Percentiles rank a stretch among this genome's conserved stretches.
phyloP scores from a whole-genome alignment of 257 asterid species.

The Voacanga thouarsii region DNA sequence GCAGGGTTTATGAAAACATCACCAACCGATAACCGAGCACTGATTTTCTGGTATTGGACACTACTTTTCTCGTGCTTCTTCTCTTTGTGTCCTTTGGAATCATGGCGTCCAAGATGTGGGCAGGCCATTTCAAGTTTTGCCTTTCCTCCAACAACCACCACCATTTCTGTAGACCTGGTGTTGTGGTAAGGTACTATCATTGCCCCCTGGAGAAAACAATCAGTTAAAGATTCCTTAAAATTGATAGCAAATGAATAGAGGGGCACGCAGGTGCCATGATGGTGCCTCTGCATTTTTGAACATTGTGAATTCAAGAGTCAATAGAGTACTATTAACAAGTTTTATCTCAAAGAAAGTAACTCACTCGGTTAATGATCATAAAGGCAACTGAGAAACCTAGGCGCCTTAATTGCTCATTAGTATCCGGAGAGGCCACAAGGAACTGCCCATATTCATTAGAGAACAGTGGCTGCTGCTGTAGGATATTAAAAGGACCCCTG shows the following conservation, averaged over 20 bases:
- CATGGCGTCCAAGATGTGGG: constrained; percentile 33
- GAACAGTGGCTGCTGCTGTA: constrained; percentile 23
- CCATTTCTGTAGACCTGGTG: constrained; percentile 36
- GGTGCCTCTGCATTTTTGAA: too few species aligned
- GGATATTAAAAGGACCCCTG: constrained; percentile 32
- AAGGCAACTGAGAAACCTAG: constrained; percentile 28
- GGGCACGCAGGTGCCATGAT: too few species aligned
- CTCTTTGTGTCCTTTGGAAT: neutral
- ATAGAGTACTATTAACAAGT: neutral
- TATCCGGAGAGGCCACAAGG: constrained; percentile 30
- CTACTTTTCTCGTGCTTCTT: constrained; percentile 8
- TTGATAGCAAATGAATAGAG: too few species aligned
- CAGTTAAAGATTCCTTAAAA: too few species aligned
- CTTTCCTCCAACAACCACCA: constrained; percentile 30
- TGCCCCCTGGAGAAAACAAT: constrained; percentile 32
- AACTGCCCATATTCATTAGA: constrained; percentile 30
- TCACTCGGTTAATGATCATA: constrained; percentile 44
- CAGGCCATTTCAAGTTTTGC: constrained; percentile 48
- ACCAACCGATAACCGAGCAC: constrained; percentile 30
- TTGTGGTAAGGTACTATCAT: constrained; percentile 46
- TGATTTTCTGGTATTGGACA: constrained; percentile 21
- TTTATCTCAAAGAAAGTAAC: neutral
- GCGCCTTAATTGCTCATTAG: constrained; percentile 30
- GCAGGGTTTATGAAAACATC: constrained; percentile 41
- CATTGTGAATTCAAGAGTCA: neutral